phyloP scores from a whole-genome alignment of 2,329 filamentous ascomycete species.

The Calycina marina region DNA sequence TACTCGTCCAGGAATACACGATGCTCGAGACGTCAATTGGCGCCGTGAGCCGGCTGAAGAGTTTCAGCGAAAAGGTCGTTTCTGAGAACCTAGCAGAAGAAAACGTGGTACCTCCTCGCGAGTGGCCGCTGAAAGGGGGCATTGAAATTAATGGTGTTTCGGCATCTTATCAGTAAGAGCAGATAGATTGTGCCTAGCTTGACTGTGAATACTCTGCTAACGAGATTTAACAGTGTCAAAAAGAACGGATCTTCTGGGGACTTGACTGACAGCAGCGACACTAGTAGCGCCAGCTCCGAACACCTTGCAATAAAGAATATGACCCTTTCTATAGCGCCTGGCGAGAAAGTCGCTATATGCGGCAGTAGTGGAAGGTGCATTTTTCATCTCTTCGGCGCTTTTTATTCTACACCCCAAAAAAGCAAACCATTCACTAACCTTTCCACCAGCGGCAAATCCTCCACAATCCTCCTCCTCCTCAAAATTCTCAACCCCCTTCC shows the following conservation, averaged over 20 bases:
- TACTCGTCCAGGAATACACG: conserved; percentile 9
- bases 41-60: conserved; percentile 9
- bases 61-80: conserved; percentile 4
- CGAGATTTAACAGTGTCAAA: neutral
- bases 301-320: no score
- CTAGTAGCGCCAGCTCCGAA: no score
- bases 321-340: no score
- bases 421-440: no score
- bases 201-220: neutral
- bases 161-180: conserved; percentile 6
- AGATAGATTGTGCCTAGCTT: no score
- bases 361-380: conserved; percentile 15
- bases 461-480: conserved; percentile 26
- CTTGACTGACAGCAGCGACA: no score
- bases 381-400: no score
- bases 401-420: no score
- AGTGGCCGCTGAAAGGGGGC: conserved; percentile 5
- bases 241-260: no score
- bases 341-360: conserved; percentile 18
- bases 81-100: conserved; percentile 2
- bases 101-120: neutral
- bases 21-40: conserved; percentile 13
- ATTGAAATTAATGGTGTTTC: conserved; percentile 7
- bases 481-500: conserved; percentile 24
- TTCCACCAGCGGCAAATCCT: conserved; percentile 27